Evolutionary conservation across 768 basidiomycete genomes (phyloP), one percentile per base, ranked within the genome.

Genomic region (Podaxis sp.): DNA sequence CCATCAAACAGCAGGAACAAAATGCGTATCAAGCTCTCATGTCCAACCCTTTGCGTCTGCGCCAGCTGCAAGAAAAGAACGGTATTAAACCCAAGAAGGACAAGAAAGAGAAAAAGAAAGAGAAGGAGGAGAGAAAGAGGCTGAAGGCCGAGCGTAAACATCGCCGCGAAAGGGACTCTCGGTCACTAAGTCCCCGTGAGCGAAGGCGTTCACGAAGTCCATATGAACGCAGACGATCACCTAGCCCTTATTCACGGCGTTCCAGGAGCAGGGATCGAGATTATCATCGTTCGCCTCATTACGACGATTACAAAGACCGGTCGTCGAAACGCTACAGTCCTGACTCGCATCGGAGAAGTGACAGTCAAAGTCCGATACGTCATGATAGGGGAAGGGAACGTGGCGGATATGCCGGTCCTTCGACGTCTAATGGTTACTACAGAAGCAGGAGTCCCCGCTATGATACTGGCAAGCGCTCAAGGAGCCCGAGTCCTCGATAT

Each of bases 1-100:
- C 92, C 13, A 99, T 99, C 79, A 99, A 98, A 75, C 92, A 95
- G 72, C 96, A 98, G 70, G 96, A 99, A 75, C 95, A 97, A 71
- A 90, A 92, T 7, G 92, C 95, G 6, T 90, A 95, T 68, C 87
- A 97, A 67, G 86, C 93, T 1, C 78, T 97, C 42, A 82, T 93
- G 79, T 85, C 89, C 53, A 95, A 96, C 68, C 94, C 94, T 33
- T 84, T 94, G 36, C 92, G 92, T 24, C 77, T 95, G 52, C 85
- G 88, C 61, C 88, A 93, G 72, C 76, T 95, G 80, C 88, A 92
- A 73, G 86, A 90, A 72, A 82, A 87, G 42, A 87, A 88, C 59
- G 93, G 93, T n/a, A 86, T 93, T 55, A 89, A 89, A 69, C 80
- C 86, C 4, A 90, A 92, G 78, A 89, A 89, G 71, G 87, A 87